These are phyloP conservation scores for Hirsutella minnesotensis DNA, from an alignment of 2,329 filamentous ascomycete genomes.

Conservation along the genomic window DNA sequence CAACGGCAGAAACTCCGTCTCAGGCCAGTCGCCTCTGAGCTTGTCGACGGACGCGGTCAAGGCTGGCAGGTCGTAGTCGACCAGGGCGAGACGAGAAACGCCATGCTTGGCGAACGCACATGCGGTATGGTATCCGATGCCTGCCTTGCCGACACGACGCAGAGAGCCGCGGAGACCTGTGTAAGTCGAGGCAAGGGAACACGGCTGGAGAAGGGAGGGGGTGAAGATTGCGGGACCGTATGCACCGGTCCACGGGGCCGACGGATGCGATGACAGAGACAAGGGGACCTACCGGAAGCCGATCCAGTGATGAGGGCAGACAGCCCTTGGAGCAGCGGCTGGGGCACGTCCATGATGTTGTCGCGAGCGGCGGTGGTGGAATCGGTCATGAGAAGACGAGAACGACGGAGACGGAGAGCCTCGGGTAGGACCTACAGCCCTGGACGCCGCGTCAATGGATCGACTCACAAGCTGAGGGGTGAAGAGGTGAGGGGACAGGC, in stretches of 20 bases:
- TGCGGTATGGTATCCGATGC: slow-evolving; percentile 35
- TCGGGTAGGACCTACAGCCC: too few relatives aligned
- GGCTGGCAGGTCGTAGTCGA: slow-evolving; percentile 27
- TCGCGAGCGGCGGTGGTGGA: too few relatives aligned
- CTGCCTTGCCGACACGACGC: slow-evolving; percentile 13
- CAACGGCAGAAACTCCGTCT: slow-evolving; percentile 26
- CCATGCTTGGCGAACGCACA: slow-evolving; percentile 35
- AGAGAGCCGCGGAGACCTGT: too few relatives aligned
- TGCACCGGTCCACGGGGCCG: background rate
- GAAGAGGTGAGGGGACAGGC: too few relatives aligned
- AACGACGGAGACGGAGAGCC: too few relatives aligned
- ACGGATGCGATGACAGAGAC: background rate
- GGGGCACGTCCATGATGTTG: too few relatives aligned
- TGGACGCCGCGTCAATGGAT: too few relatives aligned
- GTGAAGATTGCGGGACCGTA: background rate
- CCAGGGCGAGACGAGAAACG: slow-evolving; percentile 31
- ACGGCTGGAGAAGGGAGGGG: background rate
- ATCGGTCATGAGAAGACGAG: too few relatives aligned
- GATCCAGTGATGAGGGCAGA: slow-evolving; percentile 37
- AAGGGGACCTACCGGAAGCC: slow-evolving; percentile 31
- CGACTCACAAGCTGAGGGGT: too few relatives aligned
- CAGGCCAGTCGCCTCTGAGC: slow-evolving; percentile 24
- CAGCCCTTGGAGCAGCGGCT: too few relatives aligned
- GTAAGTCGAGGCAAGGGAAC: too few relatives aligned
- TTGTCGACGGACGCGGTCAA: slow-evolving; percentile 18